phyloP scores from a whole-genome alignment of 106 monocot genomes.

The Xerophyta viscosa region DNA sequence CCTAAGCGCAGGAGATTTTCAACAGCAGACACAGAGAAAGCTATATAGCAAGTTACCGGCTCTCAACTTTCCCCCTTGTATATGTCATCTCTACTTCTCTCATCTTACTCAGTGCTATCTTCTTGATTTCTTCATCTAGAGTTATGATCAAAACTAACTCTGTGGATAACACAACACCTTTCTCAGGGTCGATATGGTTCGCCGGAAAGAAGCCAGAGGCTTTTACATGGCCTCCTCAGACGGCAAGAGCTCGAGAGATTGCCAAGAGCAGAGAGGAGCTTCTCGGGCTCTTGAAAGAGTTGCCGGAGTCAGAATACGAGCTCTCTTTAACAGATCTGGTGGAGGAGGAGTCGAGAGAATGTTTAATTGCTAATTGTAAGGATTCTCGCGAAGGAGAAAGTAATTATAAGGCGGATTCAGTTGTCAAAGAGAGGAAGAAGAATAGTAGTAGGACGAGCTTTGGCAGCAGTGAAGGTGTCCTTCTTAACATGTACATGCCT shows the following conservation, averaged over 20 bases:
- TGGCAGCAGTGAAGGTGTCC: conserved; percentile 36
- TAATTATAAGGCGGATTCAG: neutral
- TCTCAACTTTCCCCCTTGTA: too few species aligned
- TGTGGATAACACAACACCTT: neutral
- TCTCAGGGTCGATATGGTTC: conserved; percentile 6
- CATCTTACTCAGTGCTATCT: too few species aligned
- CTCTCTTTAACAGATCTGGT: conserved; percentile 49
- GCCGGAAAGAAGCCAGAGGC: conserved; percentile 15
- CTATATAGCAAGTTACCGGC: too few species aligned
- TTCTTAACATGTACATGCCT: conserved; percentile 36
- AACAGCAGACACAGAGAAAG: too few species aligned
- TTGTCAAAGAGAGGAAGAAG: conserved; percentile 15
- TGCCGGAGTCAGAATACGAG: conserved; percentile 49
- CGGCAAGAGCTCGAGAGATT: conserved; percentile 31
- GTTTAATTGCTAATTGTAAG: neutral
- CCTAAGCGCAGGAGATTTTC: too few species aligned
- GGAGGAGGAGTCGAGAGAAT: conserved; percentile 7
- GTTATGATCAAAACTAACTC: conserved; percentile 4
- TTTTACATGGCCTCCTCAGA: neutral
- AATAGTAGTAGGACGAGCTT: conserved; percentile 11
- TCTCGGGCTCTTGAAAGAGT: conserved; percentile 30
- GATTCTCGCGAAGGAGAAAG: neutral
- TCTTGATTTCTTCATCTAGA: neutral
- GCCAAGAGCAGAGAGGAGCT: conserved; percentile 44
- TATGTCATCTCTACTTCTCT: too few species aligned